Evolutionary conservation across 768 basidiomycete genomes (phyloP).

Genomic region (Trametes elegans): DNA sequence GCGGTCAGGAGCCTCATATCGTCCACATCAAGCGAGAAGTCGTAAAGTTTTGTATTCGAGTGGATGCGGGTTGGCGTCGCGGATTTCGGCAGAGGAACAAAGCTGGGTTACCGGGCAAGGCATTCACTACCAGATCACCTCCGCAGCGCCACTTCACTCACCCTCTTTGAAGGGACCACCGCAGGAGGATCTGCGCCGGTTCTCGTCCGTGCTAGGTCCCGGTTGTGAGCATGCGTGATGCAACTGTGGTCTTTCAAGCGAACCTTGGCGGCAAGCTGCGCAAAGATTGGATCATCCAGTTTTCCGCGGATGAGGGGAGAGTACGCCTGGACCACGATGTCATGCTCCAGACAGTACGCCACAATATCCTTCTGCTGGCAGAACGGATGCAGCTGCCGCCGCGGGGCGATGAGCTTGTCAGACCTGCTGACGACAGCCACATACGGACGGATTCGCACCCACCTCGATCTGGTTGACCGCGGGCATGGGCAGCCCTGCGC

Average conservation of each 20-base stretch:
- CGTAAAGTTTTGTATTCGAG: constrained; percentile 44
- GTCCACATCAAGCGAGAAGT: constrained; percentile 40
- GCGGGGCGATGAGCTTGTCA: not conserved
- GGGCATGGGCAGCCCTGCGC: constrained; percentile 60
- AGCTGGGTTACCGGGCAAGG: constrained; percentile 35
- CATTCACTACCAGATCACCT: not conserved
- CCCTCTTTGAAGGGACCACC: constrained; percentile 90
- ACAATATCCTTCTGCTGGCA: constrained; percentile 83
- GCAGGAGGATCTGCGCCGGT: constrained; percentile 77
- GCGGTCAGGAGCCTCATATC: constrained; percentile 45
- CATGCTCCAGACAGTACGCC: constrained; percentile 49
- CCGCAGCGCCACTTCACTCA: constrained; percentile 32
- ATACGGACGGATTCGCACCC: constrained; percentile 5
- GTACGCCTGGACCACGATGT: constrained; percentile 42
- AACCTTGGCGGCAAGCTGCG: constrained; percentile 50
- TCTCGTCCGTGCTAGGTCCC: constrained; percentile 43
- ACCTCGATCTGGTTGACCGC: constrained; percentile 85
- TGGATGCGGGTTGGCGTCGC: constrained; percentile 41
- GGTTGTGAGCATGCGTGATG: not conserved
- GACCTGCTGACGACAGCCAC: not conserved
- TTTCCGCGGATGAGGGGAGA: constrained; percentile 63
- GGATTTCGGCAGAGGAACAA: constrained; percentile 49
- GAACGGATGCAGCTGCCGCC: constrained; percentile 70
- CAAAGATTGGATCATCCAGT: constrained; percentile 49
- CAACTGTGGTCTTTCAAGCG: not conserved